Conservation (phyloP, 106 monocot species). For the Dendrobium chrysotoxum region DNA sequence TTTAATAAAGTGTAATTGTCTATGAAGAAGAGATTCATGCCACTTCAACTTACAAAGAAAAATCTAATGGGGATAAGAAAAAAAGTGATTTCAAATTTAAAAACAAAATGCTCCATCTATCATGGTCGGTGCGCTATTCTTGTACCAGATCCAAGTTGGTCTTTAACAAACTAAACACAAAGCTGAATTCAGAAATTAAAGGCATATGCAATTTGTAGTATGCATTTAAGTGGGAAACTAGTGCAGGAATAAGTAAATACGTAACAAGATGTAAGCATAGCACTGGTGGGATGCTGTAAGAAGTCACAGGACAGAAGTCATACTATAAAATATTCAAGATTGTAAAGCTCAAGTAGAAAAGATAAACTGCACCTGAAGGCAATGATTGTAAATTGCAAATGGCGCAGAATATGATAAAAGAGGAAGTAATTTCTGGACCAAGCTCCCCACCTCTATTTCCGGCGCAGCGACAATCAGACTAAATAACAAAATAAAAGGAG, state of each 20-base stretch:
- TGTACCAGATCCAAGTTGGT: no score
- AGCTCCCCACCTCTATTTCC: constrained; percentile 45
- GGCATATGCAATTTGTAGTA: background rate
- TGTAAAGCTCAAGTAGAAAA: background rate
- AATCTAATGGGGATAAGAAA: background rate
- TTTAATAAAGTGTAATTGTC: background rate
- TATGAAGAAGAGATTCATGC: background rate
- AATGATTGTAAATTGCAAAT: constrained; percentile 85
- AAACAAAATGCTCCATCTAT: background rate
- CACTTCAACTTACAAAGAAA: background rate
- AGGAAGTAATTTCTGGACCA: constrained; percentile 66
- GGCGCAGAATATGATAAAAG: constrained; percentile 83
- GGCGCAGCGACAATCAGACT: constrained; percentile 88
- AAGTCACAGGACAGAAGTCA: background rate
- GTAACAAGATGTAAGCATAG: no score
- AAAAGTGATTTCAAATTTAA: background rate
- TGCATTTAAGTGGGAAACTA: background rate
- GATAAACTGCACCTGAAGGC: constrained; percentile 56
- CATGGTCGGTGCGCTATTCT: no score
- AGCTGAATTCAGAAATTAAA: background rate
- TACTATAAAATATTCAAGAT: background rate
- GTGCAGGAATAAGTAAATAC: background rate
- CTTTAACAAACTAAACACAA: background rate
- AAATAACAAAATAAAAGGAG: constrained; percentile 15
- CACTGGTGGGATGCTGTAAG: no score